phyloP scores from a whole-genome alignment of 768 basidiomycete genomes.

The Daedaleopsis sinensis region DNA sequence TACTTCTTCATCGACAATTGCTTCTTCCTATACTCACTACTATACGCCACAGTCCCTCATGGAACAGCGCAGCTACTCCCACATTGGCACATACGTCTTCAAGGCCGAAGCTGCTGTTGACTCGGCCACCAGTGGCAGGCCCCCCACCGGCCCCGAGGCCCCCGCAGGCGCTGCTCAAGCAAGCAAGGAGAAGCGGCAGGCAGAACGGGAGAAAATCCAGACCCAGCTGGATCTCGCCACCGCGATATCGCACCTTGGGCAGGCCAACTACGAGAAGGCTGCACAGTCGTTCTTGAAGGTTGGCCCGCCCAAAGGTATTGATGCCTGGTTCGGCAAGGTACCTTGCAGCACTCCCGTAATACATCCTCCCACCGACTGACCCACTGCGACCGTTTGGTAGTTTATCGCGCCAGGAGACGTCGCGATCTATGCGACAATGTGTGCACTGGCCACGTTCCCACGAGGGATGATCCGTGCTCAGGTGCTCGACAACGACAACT shows the following conservation, averaged over 20 bases:
- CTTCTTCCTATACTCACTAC: neutral
- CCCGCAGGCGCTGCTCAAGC: conserved; percentile 28
- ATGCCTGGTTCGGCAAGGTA: conserved; percentile 79
- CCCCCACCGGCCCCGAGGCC: conserved; percentile 22
- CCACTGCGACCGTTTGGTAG: conserved; percentile 36
- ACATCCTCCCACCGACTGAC: neutral
- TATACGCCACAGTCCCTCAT: conserved; percentile 63
- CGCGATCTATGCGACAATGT: conserved; percentile 84
- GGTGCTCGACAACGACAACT: conserved; percentile 68
- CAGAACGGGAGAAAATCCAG: conserved; percentile 69
- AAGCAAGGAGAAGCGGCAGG: conserved; percentile 49
- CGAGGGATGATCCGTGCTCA: conserved; percentile 70
- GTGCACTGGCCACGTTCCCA: conserved; percentile 77
- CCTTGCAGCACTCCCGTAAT: conserved; percentile 4
- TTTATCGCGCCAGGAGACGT: conserved; percentile 82
- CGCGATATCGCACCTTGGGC: conserved; percentile 74
- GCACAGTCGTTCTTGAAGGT: conserved; percentile 73
- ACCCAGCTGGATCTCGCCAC: conserved; percentile 82
- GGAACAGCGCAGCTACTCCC: conserved; percentile 84
- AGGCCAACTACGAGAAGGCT: conserved; percentile 78
- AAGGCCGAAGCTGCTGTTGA: conserved; percentile 95
- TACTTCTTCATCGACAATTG: neutral
- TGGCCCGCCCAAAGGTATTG: conserved; percentile 65
- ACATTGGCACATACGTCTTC: conserved; percentile 90
- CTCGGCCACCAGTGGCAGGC: conserved; percentile 35